Evolutionary conservation across 2,329 filamentous ascomycete genomes (phyloP).

Genomic region (Colletotrichum sidae): DNA sequence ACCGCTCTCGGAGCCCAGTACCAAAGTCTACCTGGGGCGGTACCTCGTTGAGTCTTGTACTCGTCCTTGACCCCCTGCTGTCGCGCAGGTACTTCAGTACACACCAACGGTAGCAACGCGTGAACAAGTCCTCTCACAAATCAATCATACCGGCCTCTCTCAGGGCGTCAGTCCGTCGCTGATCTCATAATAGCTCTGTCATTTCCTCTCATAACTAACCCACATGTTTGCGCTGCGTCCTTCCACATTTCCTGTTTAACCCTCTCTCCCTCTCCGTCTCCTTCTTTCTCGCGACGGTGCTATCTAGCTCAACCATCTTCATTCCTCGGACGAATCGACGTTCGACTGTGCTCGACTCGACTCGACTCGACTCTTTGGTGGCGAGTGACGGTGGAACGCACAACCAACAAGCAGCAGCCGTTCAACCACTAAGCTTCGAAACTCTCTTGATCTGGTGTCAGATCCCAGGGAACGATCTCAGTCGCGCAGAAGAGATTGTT

Average conservation of each 20-base stretch:
- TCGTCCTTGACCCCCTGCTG: conserved; percentile 16
- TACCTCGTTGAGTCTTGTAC: no score
- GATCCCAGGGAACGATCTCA: conserved; percentile 11
- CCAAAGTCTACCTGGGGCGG: conserved; percentile 10
- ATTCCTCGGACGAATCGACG: neutral
- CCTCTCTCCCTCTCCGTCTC: conserved; percentile 6
- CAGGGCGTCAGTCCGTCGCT: conserved; percentile 23
- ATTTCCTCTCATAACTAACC: conserved; percentile 28
- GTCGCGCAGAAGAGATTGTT: neutral
- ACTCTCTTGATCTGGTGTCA: conserved; percentile 19
- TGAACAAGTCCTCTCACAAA: conserved; percentile 27
- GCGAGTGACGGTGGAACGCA: no score
- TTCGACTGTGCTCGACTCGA: no score
- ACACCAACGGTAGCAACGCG: conserved; percentile 19
- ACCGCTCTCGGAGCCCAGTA: conserved; percentile 31
- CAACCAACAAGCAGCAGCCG: no score
- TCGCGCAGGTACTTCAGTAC: conserved; percentile 27
- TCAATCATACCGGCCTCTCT: conserved; percentile 18
- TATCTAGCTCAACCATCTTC: neutral
- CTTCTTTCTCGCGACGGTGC: neutral
- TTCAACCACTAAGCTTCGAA: neutral
- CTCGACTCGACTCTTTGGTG: no score
- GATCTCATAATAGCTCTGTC: conserved; percentile 34
- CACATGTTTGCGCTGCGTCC: neutral
- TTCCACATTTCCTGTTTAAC: conserved; percentile 6